Conservation (phyloP, 768 basidiomycete species). For the Psilocybe sp. region DNA sequence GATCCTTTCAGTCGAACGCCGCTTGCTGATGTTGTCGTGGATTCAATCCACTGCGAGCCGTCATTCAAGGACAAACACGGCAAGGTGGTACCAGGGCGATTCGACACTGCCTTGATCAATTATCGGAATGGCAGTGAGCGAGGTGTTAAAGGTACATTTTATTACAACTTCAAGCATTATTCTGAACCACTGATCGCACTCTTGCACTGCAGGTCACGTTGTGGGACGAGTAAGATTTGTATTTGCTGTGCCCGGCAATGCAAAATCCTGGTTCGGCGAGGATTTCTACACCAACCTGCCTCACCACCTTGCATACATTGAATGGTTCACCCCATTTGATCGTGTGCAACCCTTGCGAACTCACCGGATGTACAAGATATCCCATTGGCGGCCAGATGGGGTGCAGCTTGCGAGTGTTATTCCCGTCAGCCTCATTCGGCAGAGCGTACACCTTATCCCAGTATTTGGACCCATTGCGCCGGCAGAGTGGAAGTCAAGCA, state of each 20-base stretch:
- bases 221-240: neutral
- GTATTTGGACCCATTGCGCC: no score
- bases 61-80: neutral
- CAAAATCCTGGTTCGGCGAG: neutral
- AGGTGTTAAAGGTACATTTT: neutral
- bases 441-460: neutral
- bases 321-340: neutral
- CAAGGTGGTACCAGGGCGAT: neutral
- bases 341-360: neutral
- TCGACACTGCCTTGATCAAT: neutral
- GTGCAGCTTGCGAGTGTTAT: neutral
- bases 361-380: neutral
- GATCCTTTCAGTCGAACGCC: neutral
- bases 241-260: neutral
- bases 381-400: neutral
- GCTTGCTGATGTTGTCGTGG: neutral
- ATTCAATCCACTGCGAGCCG: conserved; percentile 1
- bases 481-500: no score
- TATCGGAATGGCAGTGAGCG: no score
- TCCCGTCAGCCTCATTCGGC: neutral
- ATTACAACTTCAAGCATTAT: no score
- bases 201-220: neutral
- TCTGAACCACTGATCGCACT: no score
- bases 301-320: neutral
- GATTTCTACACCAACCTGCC: neutral